phyloP scores from a whole-genome alignment of 768 basidiomycete genomes.

The Strobilomyces echinocephalus region DNA sequence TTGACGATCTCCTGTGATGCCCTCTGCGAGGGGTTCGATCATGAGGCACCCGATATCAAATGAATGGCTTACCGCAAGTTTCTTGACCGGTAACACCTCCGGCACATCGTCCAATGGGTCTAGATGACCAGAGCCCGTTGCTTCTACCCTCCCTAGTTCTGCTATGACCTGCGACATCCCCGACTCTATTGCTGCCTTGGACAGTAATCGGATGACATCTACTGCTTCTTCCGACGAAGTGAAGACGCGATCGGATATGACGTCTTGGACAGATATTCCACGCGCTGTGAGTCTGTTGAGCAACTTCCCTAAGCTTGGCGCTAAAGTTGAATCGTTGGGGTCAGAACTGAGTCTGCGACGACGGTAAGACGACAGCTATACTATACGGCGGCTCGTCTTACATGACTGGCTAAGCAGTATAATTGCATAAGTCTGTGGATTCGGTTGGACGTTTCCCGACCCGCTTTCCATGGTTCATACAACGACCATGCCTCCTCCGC shows the following conservation, averaged over 20 bases:
- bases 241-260: conserved; percentile 57
- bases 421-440: conserved; percentile 58
- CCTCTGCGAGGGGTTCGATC: conserved; percentile 7
- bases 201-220: conserved; percentile 50
- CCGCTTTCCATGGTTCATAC: conserved; percentile 53
- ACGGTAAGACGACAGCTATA: conserved; percentile 9
- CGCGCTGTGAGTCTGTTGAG: conserved; percentile 45
- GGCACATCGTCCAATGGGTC: conserved; percentile 52
- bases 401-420: conserved; percentile 59
- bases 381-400: conserved; percentile 24
- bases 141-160: conserved; percentile 53
- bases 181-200: conserved; percentile 55
- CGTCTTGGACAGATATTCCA: conserved; percentile 43
- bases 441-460: conserved; percentile 45
- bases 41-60: background rate
- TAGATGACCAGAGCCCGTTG: conserved; percentile 34
- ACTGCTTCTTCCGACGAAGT: conserved; percentile 51
- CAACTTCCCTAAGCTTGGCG: conserved; percentile 27
- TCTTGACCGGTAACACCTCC: conserved; percentile 57
- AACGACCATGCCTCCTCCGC: conserved; percentile 57
- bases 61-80: conserved; percentile 35
- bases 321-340: conserved; percentile 13
- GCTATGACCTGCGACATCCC: conserved; percentile 46
- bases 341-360: conserved; percentile 38
- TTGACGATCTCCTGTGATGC: conserved; percentile 17